Base-by-base conservation (phyloP, 139 green algal genomes). In the Spirogloea muscicola region DNA sequence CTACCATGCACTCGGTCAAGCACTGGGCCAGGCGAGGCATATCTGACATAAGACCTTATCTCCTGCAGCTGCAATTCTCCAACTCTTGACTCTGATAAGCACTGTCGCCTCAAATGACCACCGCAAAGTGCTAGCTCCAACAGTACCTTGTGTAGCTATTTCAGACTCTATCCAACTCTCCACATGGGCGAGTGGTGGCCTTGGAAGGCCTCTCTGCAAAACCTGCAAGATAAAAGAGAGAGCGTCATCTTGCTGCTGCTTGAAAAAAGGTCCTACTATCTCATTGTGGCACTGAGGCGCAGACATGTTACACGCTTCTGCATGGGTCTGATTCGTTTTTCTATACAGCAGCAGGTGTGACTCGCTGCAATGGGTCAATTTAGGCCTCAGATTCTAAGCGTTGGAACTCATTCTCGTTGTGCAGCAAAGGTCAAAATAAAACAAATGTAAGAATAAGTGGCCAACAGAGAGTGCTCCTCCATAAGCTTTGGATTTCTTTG, bases 401-500 rank as follows among this genome's bases (percentile, higher is more conserved):
- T n/a, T n/a, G n/a, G n/a, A n/a, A n/a, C n/a, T n/a, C n/a, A n/a
- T n/a, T n/a, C n/a, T n/a, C n/a, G n/a, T n/a, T n/a, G n/a, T n/a
- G n/a, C n/a, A n/a, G n/a, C n/a, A n/a, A n/a, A n/a, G n/a, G n/a
- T n/a, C n/a, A n/a, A n/a, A n/a, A n/a, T n/a, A n/a, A n/a, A n/a
- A n/a, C n/a, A n/a, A n/a, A n/a, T n/a, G n/a, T n/a, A n/a, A n/a
- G n/a, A n/a, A n/a, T n/a, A n/a, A 16, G 13, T 52, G 10, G 10
- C 44, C 44, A 25, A 16, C 34, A 5, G 7, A 9, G 9, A 38
- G 51, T 63, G 10, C 74, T 89, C 86, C 27, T 74, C 74, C 31
- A n/a, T n/a, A n/a, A n/a, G 59, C 49, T 57, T 52, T 13, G 13
- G 13, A 52, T 52, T 25, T 52, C 44, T 25, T 9, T 25, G n/a